Conservation (phyloP, 2,329 filamentous ascomycete genomes). For the Ceratocystis variospora region DNA sequence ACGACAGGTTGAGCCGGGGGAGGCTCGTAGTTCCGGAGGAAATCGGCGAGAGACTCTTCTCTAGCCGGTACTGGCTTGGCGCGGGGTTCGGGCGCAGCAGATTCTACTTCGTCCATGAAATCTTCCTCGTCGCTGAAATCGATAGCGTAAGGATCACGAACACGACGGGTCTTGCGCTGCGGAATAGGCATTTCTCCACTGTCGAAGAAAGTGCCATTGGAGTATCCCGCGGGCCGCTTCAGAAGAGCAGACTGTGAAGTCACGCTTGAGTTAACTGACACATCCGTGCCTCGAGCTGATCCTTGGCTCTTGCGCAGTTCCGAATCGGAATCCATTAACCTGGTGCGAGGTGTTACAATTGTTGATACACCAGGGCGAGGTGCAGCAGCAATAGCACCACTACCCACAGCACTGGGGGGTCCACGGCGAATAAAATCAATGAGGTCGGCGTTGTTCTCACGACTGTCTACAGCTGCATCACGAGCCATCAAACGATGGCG, state of each 20-base stretch:
- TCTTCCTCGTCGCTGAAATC: constrained; percentile 61
- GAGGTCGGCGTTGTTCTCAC: constrained; percentile 64
- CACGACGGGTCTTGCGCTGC: constrained; percentile 59
- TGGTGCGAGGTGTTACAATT: constrained; percentile 6
- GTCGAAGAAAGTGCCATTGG: constrained; percentile 31
- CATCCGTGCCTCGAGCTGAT: constrained; percentile 44
- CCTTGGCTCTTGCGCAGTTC: constrained; percentile 43
- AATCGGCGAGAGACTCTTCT: constrained; percentile 61
- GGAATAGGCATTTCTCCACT: constrained; percentile 46
- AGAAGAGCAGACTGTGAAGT: constrained; percentile 63
- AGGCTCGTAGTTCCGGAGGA: constrained; percentile 55
- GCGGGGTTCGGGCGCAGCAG: constrained; percentile 26
- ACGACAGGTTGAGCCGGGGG: constrained; percentile 35
- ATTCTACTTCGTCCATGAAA: constrained; percentile 37
- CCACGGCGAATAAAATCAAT: constrained; percentile 93
- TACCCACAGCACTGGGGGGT: constrained; percentile 45
- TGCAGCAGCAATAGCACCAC: constrained; percentile 67
- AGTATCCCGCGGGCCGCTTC: constrained; percentile 29
- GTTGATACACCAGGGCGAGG: constrained; percentile 43
- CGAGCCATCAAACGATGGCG: constrained; percentile 54
- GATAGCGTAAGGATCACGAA: constrained; percentile 87
- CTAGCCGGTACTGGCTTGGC: constrained; percentile 26
- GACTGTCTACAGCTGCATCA: constrained; percentile 48
- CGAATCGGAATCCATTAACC: constrained; percentile 14
- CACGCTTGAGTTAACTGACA: constrained; percentile 48